Evolutionary conservation across 2,329 filamentous ascomycete genomes (phyloP).

Genomic region (Fusarium graminum): DNA sequence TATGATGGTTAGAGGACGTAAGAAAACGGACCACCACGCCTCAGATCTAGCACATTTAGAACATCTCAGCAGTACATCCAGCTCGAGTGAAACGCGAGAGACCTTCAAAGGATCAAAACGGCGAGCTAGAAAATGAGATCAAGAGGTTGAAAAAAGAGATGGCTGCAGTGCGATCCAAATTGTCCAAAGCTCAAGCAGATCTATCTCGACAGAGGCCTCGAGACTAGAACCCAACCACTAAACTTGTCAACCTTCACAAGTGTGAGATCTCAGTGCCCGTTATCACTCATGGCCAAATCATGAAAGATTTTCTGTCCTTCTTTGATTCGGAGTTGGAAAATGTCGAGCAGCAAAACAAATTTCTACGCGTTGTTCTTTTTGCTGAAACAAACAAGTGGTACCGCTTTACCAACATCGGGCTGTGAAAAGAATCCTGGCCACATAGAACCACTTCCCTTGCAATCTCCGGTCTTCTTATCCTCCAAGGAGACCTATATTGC

Average conservation of each 20-base stretch:
- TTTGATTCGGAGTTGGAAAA: neutral
- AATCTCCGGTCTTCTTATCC: too few relatives aligned
- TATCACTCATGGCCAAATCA: neutral
- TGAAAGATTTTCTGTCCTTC: neutral
- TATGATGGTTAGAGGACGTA: too few relatives aligned
- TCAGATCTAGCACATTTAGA: too few relatives aligned
- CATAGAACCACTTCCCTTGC: neutral
- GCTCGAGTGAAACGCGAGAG: too few relatives aligned
- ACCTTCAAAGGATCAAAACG: neutral
- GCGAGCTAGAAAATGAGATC: neutral
- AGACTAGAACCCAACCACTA: neutral
- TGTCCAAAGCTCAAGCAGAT: neutral
- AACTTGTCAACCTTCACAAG: neutral
- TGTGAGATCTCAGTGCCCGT: neutral
- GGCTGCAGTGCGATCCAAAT: neutral
- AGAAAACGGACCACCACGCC: neutral
- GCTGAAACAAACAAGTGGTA: neutral
- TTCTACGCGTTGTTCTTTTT: neutral
- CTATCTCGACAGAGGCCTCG: neutral
- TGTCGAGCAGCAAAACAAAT: neutral
- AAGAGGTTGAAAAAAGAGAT: neutral
- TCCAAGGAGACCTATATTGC: neutral
- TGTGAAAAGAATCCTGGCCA: neutral
- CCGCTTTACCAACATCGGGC: neutral
- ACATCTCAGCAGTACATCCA: too few relatives aligned